Conservation (phyloP, 306 rosid genomes). For the Morella rubra region DNA sequence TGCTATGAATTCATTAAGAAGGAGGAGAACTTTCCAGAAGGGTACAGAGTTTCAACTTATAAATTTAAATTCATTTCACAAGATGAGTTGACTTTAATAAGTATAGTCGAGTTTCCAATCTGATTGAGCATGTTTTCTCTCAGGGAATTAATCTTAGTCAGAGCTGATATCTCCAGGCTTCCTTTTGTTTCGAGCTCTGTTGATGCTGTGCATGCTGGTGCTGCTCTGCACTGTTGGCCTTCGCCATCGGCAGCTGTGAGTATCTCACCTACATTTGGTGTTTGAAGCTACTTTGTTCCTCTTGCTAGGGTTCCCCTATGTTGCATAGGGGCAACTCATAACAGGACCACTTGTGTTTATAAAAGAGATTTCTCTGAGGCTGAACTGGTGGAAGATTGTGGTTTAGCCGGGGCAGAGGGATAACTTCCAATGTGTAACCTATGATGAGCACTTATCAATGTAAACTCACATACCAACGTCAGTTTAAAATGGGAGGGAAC, state of each 20-base stretch:
- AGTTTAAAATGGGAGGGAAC: neutral
- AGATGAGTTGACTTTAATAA: neutral
- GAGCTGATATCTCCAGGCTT: constrained; percentile 91
- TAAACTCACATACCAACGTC: neutral
- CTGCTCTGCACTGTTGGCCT: constrained; percentile 98
- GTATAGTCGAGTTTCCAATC: constrained; percentile 3
- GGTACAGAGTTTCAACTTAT: constrained; percentile 45
- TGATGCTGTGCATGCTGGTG: constrained; percentile 95
- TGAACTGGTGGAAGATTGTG: neutral
- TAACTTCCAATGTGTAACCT: too few species aligned
- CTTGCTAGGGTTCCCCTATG: constrained; percentile 10
- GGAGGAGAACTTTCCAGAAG: constrained; percentile 77
- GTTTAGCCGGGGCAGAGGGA: neutral
- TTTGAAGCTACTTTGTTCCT: constrained; percentile 21
- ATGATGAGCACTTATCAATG: neutral
- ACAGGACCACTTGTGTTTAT: neutral
- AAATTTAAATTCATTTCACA: constrained; percentile 14
- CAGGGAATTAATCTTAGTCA: constrained; percentile 71
- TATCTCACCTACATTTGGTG: constrained; percentile 17
- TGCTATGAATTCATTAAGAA: constrained; percentile 78
- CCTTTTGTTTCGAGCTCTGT: constrained; percentile 85
- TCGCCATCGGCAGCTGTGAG: constrained; percentile 87
- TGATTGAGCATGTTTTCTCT: constrained; percentile 20
- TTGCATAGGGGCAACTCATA: neutral
- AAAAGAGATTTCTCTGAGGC: neutral